Conservation (phyloP, 352 stramenopile genomes). For the Pilasporangium apinafurcum region DNA sequence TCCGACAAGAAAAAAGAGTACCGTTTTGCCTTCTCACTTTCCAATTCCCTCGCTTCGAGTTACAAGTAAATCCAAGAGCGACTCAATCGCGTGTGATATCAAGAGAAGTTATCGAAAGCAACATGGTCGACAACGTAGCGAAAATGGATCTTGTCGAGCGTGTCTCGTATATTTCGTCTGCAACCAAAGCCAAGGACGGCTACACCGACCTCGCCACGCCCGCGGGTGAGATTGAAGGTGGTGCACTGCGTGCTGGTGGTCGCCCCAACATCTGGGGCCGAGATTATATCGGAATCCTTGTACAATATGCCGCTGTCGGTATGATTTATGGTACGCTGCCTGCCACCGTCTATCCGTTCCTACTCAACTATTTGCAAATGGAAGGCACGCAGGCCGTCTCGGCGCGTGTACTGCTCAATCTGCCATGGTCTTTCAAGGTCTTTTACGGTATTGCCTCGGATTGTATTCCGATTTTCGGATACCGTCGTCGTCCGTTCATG, state of each 20-base stretch:
- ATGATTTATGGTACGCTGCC: slow-evolving; percentile 40
- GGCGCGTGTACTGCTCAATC: slow-evolving; percentile 29
- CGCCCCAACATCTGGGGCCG: slow-evolving; percentile 22
- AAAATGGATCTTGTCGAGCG: slow-evolving; percentile 11
- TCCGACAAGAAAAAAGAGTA: too few relatives aligned
- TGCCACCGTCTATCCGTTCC: slow-evolving; percentile 40
- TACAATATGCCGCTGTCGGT: slow-evolving; percentile 44
- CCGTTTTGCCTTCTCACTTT: too few relatives aligned
- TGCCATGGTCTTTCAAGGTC: slow-evolving; percentile 59
- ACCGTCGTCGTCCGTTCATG: slow-evolving; percentile 52
- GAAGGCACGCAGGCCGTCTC: slow-evolving; percentile 37
- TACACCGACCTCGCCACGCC: slow-evolving; percentile 13
- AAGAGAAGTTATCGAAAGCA: too few relatives aligned
- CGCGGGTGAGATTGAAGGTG: slow-evolving; percentile 14
- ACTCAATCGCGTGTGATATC: too few relatives aligned
- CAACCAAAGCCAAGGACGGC: slow-evolving; percentile 4
- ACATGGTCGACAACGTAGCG: not conserved
- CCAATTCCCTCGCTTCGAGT: too few relatives aligned
- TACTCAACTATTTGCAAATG: slow-evolving; percentile 49
- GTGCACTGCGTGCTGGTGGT: slow-evolving; percentile 18
- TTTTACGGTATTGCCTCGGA: slow-evolving; percentile 45
- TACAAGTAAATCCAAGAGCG: too few relatives aligned
- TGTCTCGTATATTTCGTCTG: slow-evolving; percentile 12
- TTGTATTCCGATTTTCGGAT: slow-evolving; percentile 44
- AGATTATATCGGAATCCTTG: slow-evolving; percentile 35